Base-by-base conservation (phyloP, 2,329 filamentous ascomycete genomes). In the Colletotrichum navitas region DNA sequence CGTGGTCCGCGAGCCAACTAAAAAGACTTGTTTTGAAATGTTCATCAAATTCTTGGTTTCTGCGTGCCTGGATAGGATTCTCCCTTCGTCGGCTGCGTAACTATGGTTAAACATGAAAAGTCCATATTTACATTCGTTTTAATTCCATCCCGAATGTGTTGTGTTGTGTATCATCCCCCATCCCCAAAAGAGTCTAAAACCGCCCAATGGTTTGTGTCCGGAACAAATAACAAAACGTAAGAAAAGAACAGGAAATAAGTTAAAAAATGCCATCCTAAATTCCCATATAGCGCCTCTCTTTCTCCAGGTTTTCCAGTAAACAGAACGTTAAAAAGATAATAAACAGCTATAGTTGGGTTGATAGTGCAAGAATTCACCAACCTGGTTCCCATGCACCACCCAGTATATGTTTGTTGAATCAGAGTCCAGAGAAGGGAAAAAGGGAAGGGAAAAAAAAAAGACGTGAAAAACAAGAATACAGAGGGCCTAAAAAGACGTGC, bases 241-340 rank as follows among this genome's bases (percentile, higher is more conserved):
- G n/a, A 29, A 29, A 29, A 29, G 29, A 29, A 29, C 29, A 29
- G 29, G 39, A 49, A 54, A 61, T 16, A 26, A 34, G 55, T 24
- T 34, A 8, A 14, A 64, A 29, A n/a, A 51, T 1, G 32, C 6
- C 58, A 36, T 58, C 64, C 61, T 32, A 51, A 58, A 63, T 52
- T 32, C 68, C 58, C 68, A n/a, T 63, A 63, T 51, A 71, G 68
- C 68, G 64, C 68, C 68, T 32, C 26, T 63, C 64, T 54, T 71
- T 71, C 68, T 71, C 68, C 68, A 45, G n/a, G 26, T 16, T 51
- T 36, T 43, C 58, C 51, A 41, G 47, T 34, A 60, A 45, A 24
- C 26, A n/a, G n/a, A 66, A 16, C 36, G 34, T 39, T 51, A 43
- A 26, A 56, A 43, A 26, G 49, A n/a, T 16, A 68, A 36, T 11